phyloP scores from a whole-genome alignment of 768 basidiomycete genomes.

The Gyrodon lividus region DNA sequence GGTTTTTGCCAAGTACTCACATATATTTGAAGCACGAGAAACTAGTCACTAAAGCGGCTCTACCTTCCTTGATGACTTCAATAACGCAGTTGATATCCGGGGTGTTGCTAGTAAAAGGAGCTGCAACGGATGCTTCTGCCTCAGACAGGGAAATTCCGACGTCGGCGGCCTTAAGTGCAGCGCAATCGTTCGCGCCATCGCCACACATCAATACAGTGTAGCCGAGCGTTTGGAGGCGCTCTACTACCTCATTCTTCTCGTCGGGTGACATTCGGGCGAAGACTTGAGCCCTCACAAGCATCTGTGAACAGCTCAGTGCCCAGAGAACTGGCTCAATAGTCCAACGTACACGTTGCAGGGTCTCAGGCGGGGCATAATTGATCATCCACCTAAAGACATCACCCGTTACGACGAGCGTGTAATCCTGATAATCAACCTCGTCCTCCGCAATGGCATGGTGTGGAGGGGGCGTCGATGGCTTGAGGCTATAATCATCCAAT shows the following conservation, averaged over 20 bases:
- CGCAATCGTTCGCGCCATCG: constrained; percentile 98
- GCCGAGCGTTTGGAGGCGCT: constrained; percentile 87
- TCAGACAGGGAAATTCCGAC: constrained; percentile 96
- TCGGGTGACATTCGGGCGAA: constrained; percentile 99
- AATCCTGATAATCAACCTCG: constrained; percentile 80
- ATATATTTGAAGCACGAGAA: constrained; percentile 99
- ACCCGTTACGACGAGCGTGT: constrained; percentile 87
- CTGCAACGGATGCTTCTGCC: constrained; percentile 97
- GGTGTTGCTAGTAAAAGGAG: constrained; percentile 91
- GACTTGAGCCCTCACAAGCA: constrained; percentile 95
- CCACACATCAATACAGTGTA: constrained; percentile 99
- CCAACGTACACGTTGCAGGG: constrained; percentile 73
- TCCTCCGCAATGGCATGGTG: constrained; percentile 69
- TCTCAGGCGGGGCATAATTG: constrained; percentile 90
- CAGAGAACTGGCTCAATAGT: not conserved
- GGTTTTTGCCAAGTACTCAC: constrained; percentile 47
- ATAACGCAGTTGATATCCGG: constrained; percentile 96
- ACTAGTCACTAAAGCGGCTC: constrained; percentile 94
- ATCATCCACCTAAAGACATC: constrained; percentile 99
- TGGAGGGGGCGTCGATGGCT: constrained; percentile 70
- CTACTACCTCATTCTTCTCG: constrained; percentile 98
- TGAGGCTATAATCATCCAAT: constrained; percentile 85
- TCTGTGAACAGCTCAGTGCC: constrained; percentile 47
- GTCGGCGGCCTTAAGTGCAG: constrained; percentile 96
- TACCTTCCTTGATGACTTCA: constrained; percentile 94